These are phyloP conservation scores for Psilocybe cubensis DNA, from an alignment of 768 basidiomycete species.

Conservation along the genomic window DNA sequence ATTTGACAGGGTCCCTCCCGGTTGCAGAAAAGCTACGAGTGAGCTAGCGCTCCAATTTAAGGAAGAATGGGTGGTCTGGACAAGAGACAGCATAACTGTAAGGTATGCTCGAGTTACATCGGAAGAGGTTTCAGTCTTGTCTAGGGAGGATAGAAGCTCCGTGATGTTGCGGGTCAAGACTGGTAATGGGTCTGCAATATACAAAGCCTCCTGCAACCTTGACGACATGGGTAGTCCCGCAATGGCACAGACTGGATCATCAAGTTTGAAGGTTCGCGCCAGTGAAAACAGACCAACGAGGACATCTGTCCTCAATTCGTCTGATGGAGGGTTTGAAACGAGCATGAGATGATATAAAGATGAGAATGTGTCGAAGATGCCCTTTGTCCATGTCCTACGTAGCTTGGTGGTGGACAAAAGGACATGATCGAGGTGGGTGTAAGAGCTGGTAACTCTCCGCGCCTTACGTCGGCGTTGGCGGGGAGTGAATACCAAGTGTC, in stretches of 20 bases:
- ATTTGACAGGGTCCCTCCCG: slow-evolving; percentile 4
- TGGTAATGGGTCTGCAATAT: slow-evolving; percentile 14
- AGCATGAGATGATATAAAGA: slow-evolving; percentile 4
- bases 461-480: slow-evolving; percentile 4
- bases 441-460: background rate
- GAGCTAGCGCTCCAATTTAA: slow-evolving; percentile 14
- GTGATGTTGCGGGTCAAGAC: slow-evolving; percentile 12
- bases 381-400: slow-evolving; percentile 4
- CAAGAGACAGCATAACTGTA: slow-evolving; percentile 11
- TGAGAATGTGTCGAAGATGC: background rate
- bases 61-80: slow-evolving; percentile 14
- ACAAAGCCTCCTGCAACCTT: slow-evolving; percentile 11
- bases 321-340: slow-evolving; percentile 8
- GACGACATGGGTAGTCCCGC: slow-evolving; percentile 14
- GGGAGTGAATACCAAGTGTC: slow-evolving; percentile 10
- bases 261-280: slow-evolving; percentile 12
- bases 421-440: slow-evolving; percentile 6
- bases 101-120: slow-evolving; percentile 13
- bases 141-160: slow-evolving; percentile 7
- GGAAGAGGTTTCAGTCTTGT: slow-evolving; percentile 5
- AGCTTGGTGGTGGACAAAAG: slow-evolving; percentile 5
- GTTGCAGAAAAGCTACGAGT: slow-evolving; percentile 10
- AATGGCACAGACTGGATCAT: slow-evolving; percentile 12
- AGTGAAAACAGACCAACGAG: slow-evolving; percentile 13
- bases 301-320: slow-evolving; percentile 13